phyloP scores from a whole-genome alignment of 1,139 yeast species.

The Yamadazyma atlantica region DNA sequence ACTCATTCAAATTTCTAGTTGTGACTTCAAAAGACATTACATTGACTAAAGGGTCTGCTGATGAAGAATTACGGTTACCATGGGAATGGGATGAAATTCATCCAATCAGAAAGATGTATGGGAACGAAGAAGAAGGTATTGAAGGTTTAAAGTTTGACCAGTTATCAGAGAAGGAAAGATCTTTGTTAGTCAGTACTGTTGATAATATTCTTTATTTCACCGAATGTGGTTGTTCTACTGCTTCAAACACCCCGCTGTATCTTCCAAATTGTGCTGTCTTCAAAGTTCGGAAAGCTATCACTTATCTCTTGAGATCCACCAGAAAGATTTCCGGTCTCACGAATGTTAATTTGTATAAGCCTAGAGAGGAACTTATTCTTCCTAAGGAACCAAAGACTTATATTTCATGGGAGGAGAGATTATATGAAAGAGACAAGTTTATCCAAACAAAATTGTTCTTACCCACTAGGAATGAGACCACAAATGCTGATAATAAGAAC shows the following conservation, averaged over 20 bases:
- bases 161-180: slow-evolving; percentile 50
- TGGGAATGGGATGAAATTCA: slow-evolving; percentile 90
- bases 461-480: slow-evolving; percentile 11
- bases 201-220: slow-evolving; percentile 57
- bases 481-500: slow-evolving; percentile 6
- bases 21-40: slow-evolving; percentile 56
- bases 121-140: slow-evolving; percentile 18
- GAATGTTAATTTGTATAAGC: slow-evolving; percentile 34
- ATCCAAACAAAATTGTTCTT: slow-evolving; percentile 27
- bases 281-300: slow-evolving; percentile 61
- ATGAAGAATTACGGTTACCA: slow-evolving; percentile 69
- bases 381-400: slow-evolving; percentile 33
- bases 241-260: slow-evolving; percentile 27
- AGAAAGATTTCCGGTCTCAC: slow-evolving; percentile 50
- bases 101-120: slow-evolving; percentile 61
- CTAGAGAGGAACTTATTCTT: slow-evolving; percentile 41
- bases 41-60: slow-evolving; percentile 24
- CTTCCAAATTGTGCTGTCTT: slow-evolving; percentile 51
- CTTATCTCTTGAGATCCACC: slow-evolving; percentile 56
- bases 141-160: slow-evolving; percentile 46
- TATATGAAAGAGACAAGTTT: slow-evolving; percentile 29
- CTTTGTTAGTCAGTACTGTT: slow-evolving; percentile 55
- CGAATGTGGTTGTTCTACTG: slow-evolving; percentile 67
- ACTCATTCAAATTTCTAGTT: slow-evolving; percentile 54
- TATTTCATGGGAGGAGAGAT: slow-evolving; percentile 41